Conservation (phyloP, 352 stramenopile species). For the Pythium graminicola region DNA sequence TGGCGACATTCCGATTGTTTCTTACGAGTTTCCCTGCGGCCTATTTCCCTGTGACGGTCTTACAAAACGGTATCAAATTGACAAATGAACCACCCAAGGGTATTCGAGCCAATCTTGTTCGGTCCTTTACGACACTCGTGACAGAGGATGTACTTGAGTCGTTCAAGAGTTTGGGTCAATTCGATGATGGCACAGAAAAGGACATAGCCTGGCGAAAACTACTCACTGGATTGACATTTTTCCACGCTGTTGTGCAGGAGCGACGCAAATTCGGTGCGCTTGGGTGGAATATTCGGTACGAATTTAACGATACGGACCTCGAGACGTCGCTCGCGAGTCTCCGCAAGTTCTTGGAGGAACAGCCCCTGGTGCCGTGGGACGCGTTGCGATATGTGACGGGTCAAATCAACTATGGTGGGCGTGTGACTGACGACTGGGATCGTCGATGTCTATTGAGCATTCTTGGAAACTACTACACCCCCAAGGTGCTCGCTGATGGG, state of each 20-base stretch:
- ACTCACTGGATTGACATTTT: conserved; percentile 87
- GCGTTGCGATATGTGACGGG: conserved; percentile 91
- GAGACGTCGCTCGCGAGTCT: conserved; percentile 90
- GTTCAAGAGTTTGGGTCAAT: conserved; percentile 44
- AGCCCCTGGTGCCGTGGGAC: conserved; percentile 89
- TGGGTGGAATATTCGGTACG: conserved; percentile 95
- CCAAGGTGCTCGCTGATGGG: conserved; percentile 54
- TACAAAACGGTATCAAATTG: conserved; percentile 92
- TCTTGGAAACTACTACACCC: conserved; percentile 89
- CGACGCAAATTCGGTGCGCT: conserved; percentile 91
- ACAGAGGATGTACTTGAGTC: conserved; percentile 62
- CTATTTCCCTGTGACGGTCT: conserved; percentile 91
- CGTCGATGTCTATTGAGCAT: conserved; percentile 90
- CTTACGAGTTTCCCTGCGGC: conserved; percentile 88
- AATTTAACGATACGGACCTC: conserved; percentile 95
- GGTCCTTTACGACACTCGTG: conserved; percentile 86
- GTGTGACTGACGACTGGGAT: conserved; percentile 96
- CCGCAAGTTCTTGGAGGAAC: conserved; percentile 88
- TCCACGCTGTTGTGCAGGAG: conserved; percentile 94
- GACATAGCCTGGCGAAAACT: conserved; percentile 85
- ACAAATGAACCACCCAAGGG: conserved; percentile 92
- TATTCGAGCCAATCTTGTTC: conserved; percentile 83
- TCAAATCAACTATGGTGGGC: conserved; percentile 95
- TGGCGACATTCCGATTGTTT: conserved; percentile 85
- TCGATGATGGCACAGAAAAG: conserved; percentile 60